Evolutionary conservation across 108 stramenopile genomes (phyloP), one percentile per base, ranked within the genome.

Genomic region (Stephanodiscus triporus): DNA sequence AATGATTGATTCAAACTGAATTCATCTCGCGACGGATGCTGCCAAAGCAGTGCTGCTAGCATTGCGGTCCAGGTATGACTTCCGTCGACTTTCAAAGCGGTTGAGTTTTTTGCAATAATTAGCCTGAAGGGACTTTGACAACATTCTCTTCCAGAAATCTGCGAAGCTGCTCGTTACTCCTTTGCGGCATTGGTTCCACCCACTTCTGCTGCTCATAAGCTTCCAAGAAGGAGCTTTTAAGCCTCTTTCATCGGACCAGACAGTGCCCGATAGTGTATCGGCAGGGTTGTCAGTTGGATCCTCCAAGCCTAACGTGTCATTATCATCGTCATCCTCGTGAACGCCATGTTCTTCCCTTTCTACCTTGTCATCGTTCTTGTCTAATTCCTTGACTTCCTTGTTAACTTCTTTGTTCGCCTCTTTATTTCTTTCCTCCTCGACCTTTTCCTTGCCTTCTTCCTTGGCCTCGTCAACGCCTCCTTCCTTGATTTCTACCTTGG

Each of bases 71-170:
- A 69, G 65, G 59, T 73, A 78, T 16, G 85, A 76, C 70, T 73
- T 75, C n/a, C 82, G 78, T 26, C 82, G 79, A 56, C 71, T 67
- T 53, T 89, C 85, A 40, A 86, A 54, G 43, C 64, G 74, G 45
- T 75, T 61, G 64, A 82, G 71, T 40, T n/a, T n/a, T n/a, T n/a
- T 85, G 84, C 19, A 58, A 66, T 10, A 82, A 85, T n/a, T 23
- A 94, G 77, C 55, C 83, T 90, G 51, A 67, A 19, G 93, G 93
- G 45, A 94, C 57, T 26, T 69, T 75, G 36, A 85, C 83, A 49
- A 90, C 66, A 68, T 81, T 88, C 43, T 86, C 83, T 26, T 62
- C 66, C 75, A 84, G 72, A 36, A 84, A 84, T 36, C 73, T 77
- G 36, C 69, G 76, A 8, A 84, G 72, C 54, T 81, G 76, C 19